Evolutionary conservation across 2,329 filamentous ascomycete genomes (phyloP).

Genomic region (Lasiodiplodia sp.): DNA sequence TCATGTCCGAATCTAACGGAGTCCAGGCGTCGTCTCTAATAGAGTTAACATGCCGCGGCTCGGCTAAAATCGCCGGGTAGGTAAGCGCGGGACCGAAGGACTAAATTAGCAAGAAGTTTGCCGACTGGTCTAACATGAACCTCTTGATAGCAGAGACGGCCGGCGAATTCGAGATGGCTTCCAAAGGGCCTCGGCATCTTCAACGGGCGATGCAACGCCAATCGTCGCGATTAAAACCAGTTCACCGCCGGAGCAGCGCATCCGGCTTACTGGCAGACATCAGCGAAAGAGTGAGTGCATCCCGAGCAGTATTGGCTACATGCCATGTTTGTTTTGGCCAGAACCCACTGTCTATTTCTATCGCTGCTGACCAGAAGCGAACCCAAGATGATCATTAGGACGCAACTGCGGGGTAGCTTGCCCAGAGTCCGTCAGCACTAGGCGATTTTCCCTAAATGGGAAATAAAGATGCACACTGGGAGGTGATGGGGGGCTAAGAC

Average conservation of each 20-base stretch:
- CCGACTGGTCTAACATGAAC: too few relatives aligned
- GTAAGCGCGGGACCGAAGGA: too few relatives aligned
- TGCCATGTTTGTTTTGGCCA: background rate
- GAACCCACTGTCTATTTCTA: background rate
- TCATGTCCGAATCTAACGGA: background rate
- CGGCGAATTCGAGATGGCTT: too few relatives aligned
- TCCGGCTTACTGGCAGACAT: background rate
- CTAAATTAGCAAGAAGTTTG: too few relatives aligned
- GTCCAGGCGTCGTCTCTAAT: too few relatives aligned
- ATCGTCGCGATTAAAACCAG: background rate
- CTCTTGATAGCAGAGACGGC: too few relatives aligned
- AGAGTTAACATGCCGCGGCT: too few relatives aligned
- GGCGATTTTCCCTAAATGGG: background rate
- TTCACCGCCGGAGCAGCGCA: background rate
- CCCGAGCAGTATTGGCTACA: background rate
- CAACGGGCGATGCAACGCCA: background rate
- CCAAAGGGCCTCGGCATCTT: background rate
- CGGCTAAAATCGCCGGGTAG: too few relatives aligned
- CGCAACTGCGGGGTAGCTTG: background rate
- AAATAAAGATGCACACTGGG: background rate
- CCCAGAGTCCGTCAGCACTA: background rate
- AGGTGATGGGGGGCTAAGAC: background rate
- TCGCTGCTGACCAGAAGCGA: background rate
- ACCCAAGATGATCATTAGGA: background rate
- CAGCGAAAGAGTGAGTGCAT: background rate